Evolutionary conservation across 371 early-diverging fungal genomes (phyloP), one percentile per base, ranked within the genome.

Genomic region (Catenaria anguillulae): DNA sequence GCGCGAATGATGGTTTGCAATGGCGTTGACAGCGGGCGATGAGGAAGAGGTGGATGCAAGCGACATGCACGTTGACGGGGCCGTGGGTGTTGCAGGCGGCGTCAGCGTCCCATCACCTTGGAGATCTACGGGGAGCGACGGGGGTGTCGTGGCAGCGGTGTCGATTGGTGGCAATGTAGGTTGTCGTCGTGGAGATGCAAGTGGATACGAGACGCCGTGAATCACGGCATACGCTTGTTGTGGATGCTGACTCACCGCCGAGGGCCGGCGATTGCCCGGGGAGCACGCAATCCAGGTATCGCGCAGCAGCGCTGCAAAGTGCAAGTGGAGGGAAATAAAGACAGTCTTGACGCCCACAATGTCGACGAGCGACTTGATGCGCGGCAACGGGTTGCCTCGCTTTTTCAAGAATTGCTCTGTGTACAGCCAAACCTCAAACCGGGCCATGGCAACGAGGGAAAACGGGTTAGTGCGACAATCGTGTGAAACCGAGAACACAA

Each of bases 361-460:
- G 15, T 58, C 58, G 36, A 58, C 58, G 26, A 58, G 58, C 40
- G 58, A 58, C 42, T 42, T 36, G 36, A 58, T 58, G 40, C 24
- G 29, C 15, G 58, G 58, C 42, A 40, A 10, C 24, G 36, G 35
- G 31, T 58, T 58, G 0, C 58, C 58, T 24, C 34, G 43, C 26
- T 29, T n/a, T 19, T 42, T 36, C 21, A 58, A 36, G 5, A 58
- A 58, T 12, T 15, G 58, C 23, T 58, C 58, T 33, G 43, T n/a
- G n/a, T n/a, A n/a, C n/a, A n/a, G n/a, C n/a, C n/a, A n/a, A n/a
- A n/a, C n/a, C 55, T n/a, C n/a, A n/a, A n/a, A n/a, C n/a, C n/a
- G n/a, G n/a, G n/a, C n/a, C n/a, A n/a, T n/a, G 21, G n/a, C 48
- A 46, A n/a, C 19, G 19, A 46, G 19, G 48, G 19, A 21, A 46